phyloP scores from a whole-genome alignment of 2,329 filamentous ascomycete species.

The Elsinoe necatrix region DNA sequence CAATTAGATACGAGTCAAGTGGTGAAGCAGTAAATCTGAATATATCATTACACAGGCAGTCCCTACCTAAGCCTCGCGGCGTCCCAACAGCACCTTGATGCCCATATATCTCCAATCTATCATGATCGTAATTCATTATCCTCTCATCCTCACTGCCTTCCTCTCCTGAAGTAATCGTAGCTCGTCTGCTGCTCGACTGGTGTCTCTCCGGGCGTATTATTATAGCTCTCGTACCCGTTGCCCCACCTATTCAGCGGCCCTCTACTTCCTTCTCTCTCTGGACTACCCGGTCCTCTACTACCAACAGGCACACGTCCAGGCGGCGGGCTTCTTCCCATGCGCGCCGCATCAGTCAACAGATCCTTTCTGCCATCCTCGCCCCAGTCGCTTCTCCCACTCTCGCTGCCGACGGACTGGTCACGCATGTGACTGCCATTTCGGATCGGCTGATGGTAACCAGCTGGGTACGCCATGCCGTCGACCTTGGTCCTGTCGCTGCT shows the following conservation, averaged over 20 bases:
- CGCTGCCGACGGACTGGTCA: conserved; percentile 20
- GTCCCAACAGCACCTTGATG: background rate
- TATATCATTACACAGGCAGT: background rate
- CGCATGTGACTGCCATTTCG: conserved; percentile 29
- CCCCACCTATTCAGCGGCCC: conserved; percentile 2
- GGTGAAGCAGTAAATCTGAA: background rate
- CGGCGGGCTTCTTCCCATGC: conserved; percentile 25
- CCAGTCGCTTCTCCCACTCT: conserved; percentile 17
- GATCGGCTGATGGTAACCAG: conserved; percentile 41
- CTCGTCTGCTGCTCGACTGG: conserved; percentile 30
- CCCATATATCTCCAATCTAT: background rate
- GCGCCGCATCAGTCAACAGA: conserved; percentile 24
- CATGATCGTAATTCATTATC: conserved; percentile 1
- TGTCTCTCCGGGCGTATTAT: conserved; percentile 22
- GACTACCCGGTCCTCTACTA: conserved; percentile 25
- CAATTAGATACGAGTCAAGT: no score
- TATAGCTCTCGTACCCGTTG: conserved; percentile 19
- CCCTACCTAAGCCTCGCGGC: background rate
- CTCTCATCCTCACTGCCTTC: conserved; percentile 17
- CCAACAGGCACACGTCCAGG: conserved; percentile 20
- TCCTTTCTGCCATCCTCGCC: conserved; percentile 19
- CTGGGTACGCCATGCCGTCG: conserved; percentile 37
- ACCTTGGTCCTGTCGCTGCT: conserved; percentile 27
- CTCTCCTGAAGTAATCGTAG: conserved; percentile 34
- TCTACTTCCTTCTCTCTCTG: conserved; percentile 12